Conservation (phyloP, 139 green algal species). For the Micromonas pusilla region DNA sequence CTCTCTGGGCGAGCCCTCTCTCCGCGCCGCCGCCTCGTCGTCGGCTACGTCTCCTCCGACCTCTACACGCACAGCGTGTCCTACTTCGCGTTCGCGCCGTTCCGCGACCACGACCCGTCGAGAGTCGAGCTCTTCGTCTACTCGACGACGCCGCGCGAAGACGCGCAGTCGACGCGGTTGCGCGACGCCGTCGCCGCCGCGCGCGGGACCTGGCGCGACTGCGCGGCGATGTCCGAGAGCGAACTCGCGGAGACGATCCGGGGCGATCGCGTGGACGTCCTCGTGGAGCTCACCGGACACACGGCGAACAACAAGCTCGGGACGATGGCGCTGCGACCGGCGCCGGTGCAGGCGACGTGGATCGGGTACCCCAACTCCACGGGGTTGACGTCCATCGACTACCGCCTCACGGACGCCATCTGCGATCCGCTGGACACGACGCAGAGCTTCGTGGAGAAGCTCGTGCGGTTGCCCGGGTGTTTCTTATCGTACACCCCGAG, state of each 20-base stretch:
- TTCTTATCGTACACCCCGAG: conserved; percentile 97
- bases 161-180: conserved; percentile 76
- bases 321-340: conserved; percentile 65
- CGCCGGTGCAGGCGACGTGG: conserved; percentile 89
- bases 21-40: conserved; percentile 23
- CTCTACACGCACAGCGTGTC: conserved; percentile 91
- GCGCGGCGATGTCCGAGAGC: conserved; percentile 43
- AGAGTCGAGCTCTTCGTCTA: conserved; percentile 50
- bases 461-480: conserved; percentile 76
- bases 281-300: conserved; percentile 96
- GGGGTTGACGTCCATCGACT: conserved; percentile 74
- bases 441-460: conserved; percentile 71
- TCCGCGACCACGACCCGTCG: conserved; percentile 59
- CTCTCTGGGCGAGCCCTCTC: too few species aligned
- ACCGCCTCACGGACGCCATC: conserved; percentile 72
- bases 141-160: conserved; percentile 38
- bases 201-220: conserved; percentile 57
- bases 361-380: conserved; percentile 98
- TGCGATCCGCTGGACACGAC: conserved; percentile 65
- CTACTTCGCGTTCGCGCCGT: conserved; percentile 91
- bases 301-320: conserved; percentile 92
- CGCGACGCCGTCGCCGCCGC: conserved; percentile 44
- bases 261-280: conserved; percentile 76
- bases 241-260: conserved; percentile 56
- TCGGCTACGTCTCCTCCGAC: conserved; percentile 94